Conservation (phyloP, 768 basidiomycete genomes). For the Lactarius hatsudake region DNA sequence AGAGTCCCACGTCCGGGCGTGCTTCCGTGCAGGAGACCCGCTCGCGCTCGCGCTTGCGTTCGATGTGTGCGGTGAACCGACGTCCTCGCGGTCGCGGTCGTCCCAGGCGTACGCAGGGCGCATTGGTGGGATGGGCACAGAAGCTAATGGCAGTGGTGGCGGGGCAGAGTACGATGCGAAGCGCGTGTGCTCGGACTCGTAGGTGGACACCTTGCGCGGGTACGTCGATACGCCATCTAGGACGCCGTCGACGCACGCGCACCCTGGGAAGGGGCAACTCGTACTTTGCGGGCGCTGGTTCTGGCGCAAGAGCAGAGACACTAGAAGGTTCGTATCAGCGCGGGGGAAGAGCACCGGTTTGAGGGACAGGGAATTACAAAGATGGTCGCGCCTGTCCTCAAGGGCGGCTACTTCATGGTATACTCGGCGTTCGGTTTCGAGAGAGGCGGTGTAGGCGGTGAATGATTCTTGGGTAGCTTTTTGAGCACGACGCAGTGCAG, state of each 20-base stretch:
- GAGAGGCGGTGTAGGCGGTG: constrained; percentile 21
- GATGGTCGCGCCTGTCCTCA: constrained; percentile 25
- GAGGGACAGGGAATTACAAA: constrained; percentile 14
- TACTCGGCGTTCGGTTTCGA: constrained; percentile 25
- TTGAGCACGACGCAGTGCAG: constrained; percentile 26
- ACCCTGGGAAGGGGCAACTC: constrained; percentile 18
- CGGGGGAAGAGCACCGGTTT: not conserved
- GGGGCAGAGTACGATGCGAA: constrained; percentile 14
- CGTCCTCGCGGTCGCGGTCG: constrained; percentile 24
- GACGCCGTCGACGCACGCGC: constrained; percentile 15
- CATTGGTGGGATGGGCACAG: constrained; percentile 14
- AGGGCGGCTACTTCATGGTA: constrained; percentile 23
- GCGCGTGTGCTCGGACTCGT: constrained; percentile 20
- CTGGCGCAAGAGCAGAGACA: constrained; percentile 27
- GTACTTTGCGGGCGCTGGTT: constrained; percentile 22
- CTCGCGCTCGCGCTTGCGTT: constrained; percentile 19
- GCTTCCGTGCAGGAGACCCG: constrained; percentile 25
- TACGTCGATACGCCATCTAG: constrained; percentile 19
- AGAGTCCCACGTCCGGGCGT: constrained; percentile 25
- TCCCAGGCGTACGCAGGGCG: constrained; percentile 26
- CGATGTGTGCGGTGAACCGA: constrained; percentile 22
- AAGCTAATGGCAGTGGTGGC: constrained; percentile 5
- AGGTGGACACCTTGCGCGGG: constrained; percentile 21
- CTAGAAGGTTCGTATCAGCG: constrained; percentile 3
- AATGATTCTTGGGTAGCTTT: constrained; percentile 27